These are phyloP conservation scores for Pinus albicaulis DNA, from an alignment of 75 land plant species.

Conservation along the genomic window DNA sequence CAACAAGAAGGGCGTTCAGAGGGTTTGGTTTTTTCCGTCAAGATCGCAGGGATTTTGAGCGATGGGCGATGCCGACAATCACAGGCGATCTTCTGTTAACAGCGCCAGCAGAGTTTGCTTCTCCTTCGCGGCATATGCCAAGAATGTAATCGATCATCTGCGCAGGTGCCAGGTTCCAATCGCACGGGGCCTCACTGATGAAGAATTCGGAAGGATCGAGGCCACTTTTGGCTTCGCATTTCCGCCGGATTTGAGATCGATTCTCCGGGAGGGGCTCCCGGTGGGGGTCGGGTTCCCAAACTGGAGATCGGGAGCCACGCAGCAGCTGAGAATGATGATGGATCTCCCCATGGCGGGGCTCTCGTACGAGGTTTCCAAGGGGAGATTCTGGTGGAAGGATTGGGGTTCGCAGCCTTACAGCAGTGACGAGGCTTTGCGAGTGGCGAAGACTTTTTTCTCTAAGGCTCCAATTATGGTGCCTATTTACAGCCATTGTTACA, in stretches of 20 bases:
- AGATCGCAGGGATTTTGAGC: no score
- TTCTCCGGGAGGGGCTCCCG: slow-evolving; percentile 73
- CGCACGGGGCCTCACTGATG: slow-evolving; percentile 51
- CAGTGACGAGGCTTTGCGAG: slow-evolving; percentile 12
- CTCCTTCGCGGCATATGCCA: slow-evolving; percentile 41
- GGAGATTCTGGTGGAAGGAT: slow-evolving; percentile 33
- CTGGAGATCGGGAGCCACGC: slow-evolving; percentile 54
- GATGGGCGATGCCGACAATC: no score
- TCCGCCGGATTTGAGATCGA: slow-evolving; percentile 77
- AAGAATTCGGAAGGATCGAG: slow-evolving; percentile 47
- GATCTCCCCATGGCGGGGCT: slow-evolving; percentile 30
- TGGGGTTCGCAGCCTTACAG: slow-evolving; percentile 46
- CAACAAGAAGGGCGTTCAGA: no score
- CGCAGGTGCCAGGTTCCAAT: slow-evolving; percentile 30
- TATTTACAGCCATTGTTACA: slow-evolving; percentile 50
- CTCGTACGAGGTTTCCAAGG: slow-evolving; percentile 13
- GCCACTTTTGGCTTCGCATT: slow-evolving; percentile 37
- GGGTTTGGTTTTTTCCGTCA: no score
- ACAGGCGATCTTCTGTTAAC: no score
- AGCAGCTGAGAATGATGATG: slow-evolving; percentile 29
- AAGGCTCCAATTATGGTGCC: slow-evolving; percentile 55
- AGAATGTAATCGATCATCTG: slow-evolving; percentile 46
- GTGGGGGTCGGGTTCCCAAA: slow-evolving; percentile 59
- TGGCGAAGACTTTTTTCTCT: slow-evolving; percentile 16
- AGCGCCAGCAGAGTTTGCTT: slow-evolving; percentile 6